Base-by-base conservation (phyloP, 306 rosid genomes). In the Castanea sativa region DNA sequence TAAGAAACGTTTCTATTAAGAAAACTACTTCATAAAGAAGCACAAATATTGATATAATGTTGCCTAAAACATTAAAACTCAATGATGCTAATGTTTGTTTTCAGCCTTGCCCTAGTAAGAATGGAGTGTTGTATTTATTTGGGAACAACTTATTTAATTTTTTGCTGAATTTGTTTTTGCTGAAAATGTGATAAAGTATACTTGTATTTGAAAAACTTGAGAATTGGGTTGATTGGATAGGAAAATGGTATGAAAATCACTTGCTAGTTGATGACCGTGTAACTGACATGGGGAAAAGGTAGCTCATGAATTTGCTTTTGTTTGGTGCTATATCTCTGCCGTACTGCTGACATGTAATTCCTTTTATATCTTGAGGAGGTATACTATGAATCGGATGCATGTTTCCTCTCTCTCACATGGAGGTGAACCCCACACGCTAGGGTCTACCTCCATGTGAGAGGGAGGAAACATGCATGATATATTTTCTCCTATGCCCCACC, bases 221-320 rank as follows among this genome's bases (percentile, higher is more conserved):
- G 45, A 75, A 81, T 61, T 41, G 73, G 73, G 61, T 5, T 85
- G 73, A 74, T 29, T 35, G 84, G 80, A 15, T 84, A 63, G 84
- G 89, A 78, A 53, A 87, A 80, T 55, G 85, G 83, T 27, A 61
- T 77, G 75, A 71, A 68, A 63, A 60, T 90, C 76, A 68, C 77
- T 5, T 90, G 93, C 78, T 89, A 88, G 63, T 89, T 87, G 83
- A 88, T 56, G 93, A 90, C 27, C 74, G 90, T 4, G 94, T 88
- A 15, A 92, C 90, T 1, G 88, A 90, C 73, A 90, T 90, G 94
- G 90, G 19, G 0, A 88, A 88, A 80, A 84, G 92, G 85, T 10
- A 90, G 76, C 83, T 83, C 58, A 15, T 90, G 94, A 90, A 88
- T 78, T 25, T 84, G 74, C 88, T 90, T 70, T 86, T 90, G 18